These are phyloP conservation scores for Plantago coronopus DNA, from an alignment of 305 asterid species.

Conservation along the genomic window DNA sequence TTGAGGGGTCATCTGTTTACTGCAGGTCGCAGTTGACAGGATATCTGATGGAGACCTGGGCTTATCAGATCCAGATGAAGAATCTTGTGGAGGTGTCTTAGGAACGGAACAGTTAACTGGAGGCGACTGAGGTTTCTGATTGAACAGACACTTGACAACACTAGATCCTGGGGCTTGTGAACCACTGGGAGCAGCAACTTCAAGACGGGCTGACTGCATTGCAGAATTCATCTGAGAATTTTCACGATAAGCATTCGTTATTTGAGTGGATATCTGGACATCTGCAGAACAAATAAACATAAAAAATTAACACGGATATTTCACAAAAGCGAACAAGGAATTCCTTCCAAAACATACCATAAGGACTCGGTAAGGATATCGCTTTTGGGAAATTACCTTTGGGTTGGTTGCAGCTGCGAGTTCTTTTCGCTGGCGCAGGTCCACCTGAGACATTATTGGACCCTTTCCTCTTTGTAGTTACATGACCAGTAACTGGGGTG, in stretches of 20 bases:
- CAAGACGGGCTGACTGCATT: conserved; percentile 29
- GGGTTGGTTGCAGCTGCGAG: conserved; percentile 41
- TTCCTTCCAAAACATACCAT: background rate
- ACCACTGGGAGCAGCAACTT: conserved; percentile 23
- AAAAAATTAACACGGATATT: conserved; percentile 19
- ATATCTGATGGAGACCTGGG: conserved; percentile 45
- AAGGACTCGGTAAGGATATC: background rate
- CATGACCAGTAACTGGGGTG: conserved; percentile 36
- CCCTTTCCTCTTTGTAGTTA: conserved; percentile 50
- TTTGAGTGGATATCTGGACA: conserved; percentile 27
- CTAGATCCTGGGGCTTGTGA: conserved; percentile 53
- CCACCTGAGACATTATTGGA: conserved; percentile 35
- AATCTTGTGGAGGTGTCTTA: conserved; percentile 70
- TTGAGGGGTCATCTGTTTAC: conserved; percentile 45
- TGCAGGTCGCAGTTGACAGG: conserved; percentile 50
- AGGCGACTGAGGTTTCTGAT: conserved; percentile 53
- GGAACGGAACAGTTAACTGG: conserved; percentile 62
- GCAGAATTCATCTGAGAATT: conserved; percentile 23
- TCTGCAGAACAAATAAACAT: conserved; percentile 32
- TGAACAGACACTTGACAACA: conserved; percentile 77
- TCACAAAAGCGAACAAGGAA: no score
- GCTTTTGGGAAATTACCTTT: conserved; percentile 40
- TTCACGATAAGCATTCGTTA: conserved; percentile 30
- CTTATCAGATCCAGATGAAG: conserved; percentile 63
- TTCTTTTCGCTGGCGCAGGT: conserved; percentile 40